phyloP scores from a whole-genome alignment of 2,329 filamentous ascomycete species.

The Aspergillus ochraceus region DNA sequence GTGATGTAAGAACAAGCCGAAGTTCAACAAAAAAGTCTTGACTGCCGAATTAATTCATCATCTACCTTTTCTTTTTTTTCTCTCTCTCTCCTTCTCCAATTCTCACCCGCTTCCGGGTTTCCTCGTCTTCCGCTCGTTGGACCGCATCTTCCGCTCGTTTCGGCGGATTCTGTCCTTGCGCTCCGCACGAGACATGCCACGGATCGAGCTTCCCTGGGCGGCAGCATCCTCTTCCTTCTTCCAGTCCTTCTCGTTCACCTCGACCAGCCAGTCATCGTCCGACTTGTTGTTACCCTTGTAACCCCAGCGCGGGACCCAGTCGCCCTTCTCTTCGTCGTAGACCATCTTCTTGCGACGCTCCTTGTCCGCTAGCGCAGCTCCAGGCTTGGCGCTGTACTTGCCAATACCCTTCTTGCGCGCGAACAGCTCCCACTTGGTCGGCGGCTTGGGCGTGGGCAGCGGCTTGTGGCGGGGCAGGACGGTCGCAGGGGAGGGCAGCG shows the following conservation, averaged over 20 bases:
- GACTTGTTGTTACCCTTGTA: constrained; percentile 89
- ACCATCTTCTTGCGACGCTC: constrained; percentile 67
- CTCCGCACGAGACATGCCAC: constrained; percentile 67
- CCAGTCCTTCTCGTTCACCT: constrained; percentile 78
- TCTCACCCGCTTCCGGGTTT: constrained; percentile 28
- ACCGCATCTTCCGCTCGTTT: constrained; percentile 67
- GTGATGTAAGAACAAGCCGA: constrained; percentile 12
- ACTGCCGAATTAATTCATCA: constrained; percentile 2
- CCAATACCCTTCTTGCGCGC: constrained; percentile 92
- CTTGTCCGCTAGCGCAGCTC: constrained; percentile 62
- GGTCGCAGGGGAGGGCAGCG: constrained; percentile 70
- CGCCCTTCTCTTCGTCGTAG: constrained; percentile 79
- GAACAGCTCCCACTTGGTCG: constrained; percentile 95
- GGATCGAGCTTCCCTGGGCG: constrained; percentile 62
- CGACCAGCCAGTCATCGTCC: constrained; percentile 81
- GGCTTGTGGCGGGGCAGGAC: constrained; percentile 87
- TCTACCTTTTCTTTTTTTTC: background rate
- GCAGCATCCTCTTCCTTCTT: constrained; percentile 62
- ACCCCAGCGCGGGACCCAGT: constrained; percentile 94
- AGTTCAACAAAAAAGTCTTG: constrained; percentile 10
- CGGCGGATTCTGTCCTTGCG: constrained; percentile 63
- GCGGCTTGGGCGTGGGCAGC: constrained; percentile 74
- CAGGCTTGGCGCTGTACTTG: constrained; percentile 70
- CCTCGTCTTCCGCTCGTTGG: constrained; percentile 58
- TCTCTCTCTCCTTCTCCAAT: background rate